Evolutionary conservation across 1,284 basidiomycete genomes (phyloP).

Genomic region (Irpex sp.): DNA sequence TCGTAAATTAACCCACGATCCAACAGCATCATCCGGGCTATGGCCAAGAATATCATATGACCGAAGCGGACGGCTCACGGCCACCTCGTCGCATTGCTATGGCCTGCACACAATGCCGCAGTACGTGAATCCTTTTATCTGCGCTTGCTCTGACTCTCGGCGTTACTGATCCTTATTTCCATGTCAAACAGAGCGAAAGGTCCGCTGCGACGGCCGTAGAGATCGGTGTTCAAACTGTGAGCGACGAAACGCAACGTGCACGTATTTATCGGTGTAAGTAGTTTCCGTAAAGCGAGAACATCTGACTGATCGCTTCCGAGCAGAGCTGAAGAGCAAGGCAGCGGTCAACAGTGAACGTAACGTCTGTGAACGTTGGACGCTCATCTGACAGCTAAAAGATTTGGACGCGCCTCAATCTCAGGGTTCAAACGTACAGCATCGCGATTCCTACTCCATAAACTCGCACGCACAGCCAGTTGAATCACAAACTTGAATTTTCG

Average conservation of each 20-base stretch:
- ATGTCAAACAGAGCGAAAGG: conserved; percentile 14
- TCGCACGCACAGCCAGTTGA: too few relatives aligned
- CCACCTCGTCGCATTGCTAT: conserved; percentile 16
- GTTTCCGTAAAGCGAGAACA: neutral
- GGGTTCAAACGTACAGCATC: too few relatives aligned
- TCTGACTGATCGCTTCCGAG: neutral
- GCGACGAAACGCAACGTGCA: conserved; percentile 12
- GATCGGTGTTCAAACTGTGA: conserved; percentile 16
- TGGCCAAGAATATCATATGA: conserved; percentile 1
- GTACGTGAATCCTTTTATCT: conserved; percentile 8
- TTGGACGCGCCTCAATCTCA: too few relatives aligned
- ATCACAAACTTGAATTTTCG: too few relatives aligned
- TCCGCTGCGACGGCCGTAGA: conserved; percentile 17
- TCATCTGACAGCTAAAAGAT: too few relatives aligned
- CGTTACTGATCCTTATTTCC: neutral
- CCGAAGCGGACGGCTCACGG: conserved; percentile 5
- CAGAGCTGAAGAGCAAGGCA: conserved; percentile 9
- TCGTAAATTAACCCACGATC: neutral
- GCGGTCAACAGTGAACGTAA: neutral
- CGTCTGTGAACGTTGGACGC: neutral
- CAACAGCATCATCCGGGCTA: neutral
- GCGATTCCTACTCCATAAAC: too few relatives aligned
- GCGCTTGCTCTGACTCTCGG: neutral
- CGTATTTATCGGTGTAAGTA: conserved; percentile 18
- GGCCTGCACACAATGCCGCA: conserved; percentile 18